phyloP scores from a whole-genome alignment of 768 basidiomycete species.

The Suillus tomentosus region DNA sequence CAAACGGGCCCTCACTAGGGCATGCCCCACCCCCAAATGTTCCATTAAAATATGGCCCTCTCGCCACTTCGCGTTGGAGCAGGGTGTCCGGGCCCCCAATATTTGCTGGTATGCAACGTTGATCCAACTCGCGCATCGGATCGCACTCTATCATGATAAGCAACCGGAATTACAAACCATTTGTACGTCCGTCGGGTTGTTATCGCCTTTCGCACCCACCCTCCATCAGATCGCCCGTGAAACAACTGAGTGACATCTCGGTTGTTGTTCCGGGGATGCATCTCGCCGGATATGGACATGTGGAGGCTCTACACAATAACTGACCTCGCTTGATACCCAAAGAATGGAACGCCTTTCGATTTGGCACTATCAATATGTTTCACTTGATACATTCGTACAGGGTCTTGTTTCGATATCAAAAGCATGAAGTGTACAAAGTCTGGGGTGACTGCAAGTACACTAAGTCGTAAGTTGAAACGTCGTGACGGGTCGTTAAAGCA shows the following conservation, averaged over 20 bases:
- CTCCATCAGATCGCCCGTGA: slow-evolving; percentile 2
- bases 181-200: slow-evolving; percentile 6
- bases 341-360: background rate
- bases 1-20: slow-evolving; percentile 27
- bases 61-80: slow-evolving; percentile 67
- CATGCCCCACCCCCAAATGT: slow-evolving; percentile 22
- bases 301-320: background rate
- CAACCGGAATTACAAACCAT: slow-evolving; percentile 5
- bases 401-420: slow-evolving; percentile 1
- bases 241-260: background rate
- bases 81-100: slow-evolving; percentile 67
- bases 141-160: background rate
- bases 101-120: slow-evolving; percentile 70
- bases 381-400: background rate
- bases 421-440: slow-evolving; percentile 17
- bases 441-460: slow-evolving; percentile 12
- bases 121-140: slow-evolving; percentile 22
- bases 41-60: slow-evolving; percentile 57
- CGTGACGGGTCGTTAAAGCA: slow-evolving; percentile 34
- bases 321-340: background rate
- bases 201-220: background rate
- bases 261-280: slow-evolving; percentile 3
- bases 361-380: background rate
- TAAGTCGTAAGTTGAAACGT: slow-evolving; percentile 25
- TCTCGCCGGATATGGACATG: background rate